Evolutionary conservation across 108 stramenopile species (phyloP), one percentile per base, ranked within the genome.

Genomic region (Skeletonema grethae): DNA sequence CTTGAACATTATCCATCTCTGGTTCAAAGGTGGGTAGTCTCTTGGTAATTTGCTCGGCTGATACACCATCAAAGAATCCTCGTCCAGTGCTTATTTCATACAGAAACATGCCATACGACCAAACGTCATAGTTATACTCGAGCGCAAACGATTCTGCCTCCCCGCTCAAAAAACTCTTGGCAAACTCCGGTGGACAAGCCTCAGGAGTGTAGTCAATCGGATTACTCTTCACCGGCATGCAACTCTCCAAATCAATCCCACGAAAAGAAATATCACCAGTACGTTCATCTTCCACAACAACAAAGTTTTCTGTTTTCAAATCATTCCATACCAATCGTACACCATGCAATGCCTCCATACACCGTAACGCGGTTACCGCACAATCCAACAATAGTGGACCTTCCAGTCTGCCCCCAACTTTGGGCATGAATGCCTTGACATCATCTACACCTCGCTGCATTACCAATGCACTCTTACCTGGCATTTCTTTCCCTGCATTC

Each of bases 131-230:
- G 25, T 64, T 81, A 38, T 86, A 86, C n/a, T 90, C 82, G 22
- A 93, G 60, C 9, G 76, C 60, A 56, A 95, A 95, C n/a, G 85
- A 83, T 22, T 74, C 83, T 18, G 88, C 95, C 15, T 89, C 83
- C 28, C 91, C 92, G 0, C 55, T 72, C 79, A 93, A 69, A 68
- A 89, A 95, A 12, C 87, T 85, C 28, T 78, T 63, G 18, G 92
- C 92, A 64, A 95, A 95, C 70, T 95, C 95, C 4, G 95, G 95
- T 7, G 95, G 95, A 74, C 89, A 90, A 0, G 92, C 95, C 83
- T 96, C 95, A 15, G 95, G 95, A 22, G 86, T 89, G 80, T 92
- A 96, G 55, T 96, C 95, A 10, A 96, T 89, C 9, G 95, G 95
- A 61, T 84, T 86, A 32, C 73, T 81, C 41, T 81, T 72, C 13